Evolutionary conservation across 257 asterid genomes (phyloP).

Genomic region (Solanum clarkiae): DNA sequence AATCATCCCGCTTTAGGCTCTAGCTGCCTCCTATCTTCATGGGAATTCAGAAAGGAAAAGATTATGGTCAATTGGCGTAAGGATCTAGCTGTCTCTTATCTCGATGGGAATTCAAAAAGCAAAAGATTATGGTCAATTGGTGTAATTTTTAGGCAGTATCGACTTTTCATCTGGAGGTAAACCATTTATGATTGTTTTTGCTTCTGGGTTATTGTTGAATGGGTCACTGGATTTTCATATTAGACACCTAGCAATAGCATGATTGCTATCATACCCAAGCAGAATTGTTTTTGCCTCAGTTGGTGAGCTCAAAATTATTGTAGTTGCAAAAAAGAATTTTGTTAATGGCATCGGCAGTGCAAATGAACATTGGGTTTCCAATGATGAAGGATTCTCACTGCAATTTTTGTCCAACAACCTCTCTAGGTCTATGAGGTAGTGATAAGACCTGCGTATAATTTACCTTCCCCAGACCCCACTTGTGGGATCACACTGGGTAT

Average conservation of each 20-base stretch:
- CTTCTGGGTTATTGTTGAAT: neutral
- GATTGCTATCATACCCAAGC: neutral
- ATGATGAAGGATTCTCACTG: neutral
- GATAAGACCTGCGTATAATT: too few species aligned
- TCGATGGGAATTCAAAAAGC: neutral
- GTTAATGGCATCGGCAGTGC: neutral
- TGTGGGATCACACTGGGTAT: too few species aligned
- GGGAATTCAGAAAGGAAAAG: too few species aligned
- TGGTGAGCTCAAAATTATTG: neutral
- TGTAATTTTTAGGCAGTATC: neutral
- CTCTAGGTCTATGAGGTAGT: rapidly evolving
- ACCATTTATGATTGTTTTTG: neutral
- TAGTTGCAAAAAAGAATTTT: neutral
- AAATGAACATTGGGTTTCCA: neutral
- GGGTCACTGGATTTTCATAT: neutral
- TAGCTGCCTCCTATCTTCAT: neutral
- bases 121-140: neutral
- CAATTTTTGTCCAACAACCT: neutral
- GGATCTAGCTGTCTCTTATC: neutral
- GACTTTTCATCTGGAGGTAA: neutral
- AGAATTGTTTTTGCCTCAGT: neutral
- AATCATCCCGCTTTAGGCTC: neutral
- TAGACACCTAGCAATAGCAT: neutral
- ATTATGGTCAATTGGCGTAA: too few species aligned
- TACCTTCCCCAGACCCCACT: too few species aligned